Percentiles rank a stretch among this genome's conserved stretches.
phyloP scores from a whole-genome alignment of 495 filamentous ascomycete species.

The Cenococcum geophilum region DNA sequence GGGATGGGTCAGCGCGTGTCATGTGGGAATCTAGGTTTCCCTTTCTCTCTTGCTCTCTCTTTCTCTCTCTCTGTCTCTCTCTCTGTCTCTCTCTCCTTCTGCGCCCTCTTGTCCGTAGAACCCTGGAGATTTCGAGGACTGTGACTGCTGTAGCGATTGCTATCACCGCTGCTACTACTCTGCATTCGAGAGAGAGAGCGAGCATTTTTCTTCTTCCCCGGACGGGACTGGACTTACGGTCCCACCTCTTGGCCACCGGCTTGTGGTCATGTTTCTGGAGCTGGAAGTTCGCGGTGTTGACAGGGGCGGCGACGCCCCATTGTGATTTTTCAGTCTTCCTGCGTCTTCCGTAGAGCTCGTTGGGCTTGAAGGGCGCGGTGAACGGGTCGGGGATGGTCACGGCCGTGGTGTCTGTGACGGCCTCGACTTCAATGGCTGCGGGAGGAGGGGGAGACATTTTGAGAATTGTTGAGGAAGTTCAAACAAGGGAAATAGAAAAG shows the following conservation, averaged over 20 bases:
- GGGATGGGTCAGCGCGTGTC: neutral
- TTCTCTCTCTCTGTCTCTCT: too few species aligned
- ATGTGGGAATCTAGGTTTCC: too few species aligned
- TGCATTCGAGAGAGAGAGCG: too few species aligned
- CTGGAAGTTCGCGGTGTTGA: slow-evolving; percentile 82
- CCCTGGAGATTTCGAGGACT: too few species aligned
- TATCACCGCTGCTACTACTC: too few species aligned
- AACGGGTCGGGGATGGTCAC: slow-evolving; percentile 52
- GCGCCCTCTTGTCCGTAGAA: too few species aligned
- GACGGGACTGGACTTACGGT: slow-evolving; percentile 54
- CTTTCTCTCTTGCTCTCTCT: neutral
- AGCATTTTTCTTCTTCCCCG: neutral
- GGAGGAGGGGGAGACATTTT: slow-evolving; percentile 27
- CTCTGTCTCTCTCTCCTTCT: too few species aligned
- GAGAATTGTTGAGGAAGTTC: neutral
- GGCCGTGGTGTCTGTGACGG: slow-evolving; percentile 25
- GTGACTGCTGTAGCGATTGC: too few species aligned
- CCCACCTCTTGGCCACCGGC: slow-evolving; percentile 75
- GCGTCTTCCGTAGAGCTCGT: slow-evolving; percentile 62
- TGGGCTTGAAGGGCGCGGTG: slow-evolving; percentile 47
- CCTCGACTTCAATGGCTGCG: slow-evolving; percentile 23
- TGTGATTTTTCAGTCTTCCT: slow-evolving; percentile 60
- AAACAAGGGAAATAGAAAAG: neutral
- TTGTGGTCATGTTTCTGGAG: slow-evolving; percentile 58
- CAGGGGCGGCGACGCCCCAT: slow-evolving; percentile 69